Evolutionary conservation across 148 eudicot species (phyloP), one percentile per base, ranked within the genome.

Genomic region (Suaeda aralocaspica): DNA sequence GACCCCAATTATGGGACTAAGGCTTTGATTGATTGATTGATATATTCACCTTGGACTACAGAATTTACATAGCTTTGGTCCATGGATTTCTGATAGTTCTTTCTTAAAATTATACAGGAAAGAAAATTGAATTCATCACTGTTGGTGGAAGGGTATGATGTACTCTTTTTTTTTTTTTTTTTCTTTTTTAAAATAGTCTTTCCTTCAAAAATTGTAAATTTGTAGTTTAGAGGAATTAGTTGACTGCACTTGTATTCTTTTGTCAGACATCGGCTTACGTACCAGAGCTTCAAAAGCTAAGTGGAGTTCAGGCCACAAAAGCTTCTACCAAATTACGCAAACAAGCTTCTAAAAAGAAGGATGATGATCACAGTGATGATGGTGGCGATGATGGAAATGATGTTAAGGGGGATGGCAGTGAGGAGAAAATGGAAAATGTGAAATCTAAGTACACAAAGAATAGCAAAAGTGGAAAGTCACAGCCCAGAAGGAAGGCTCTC

Each of bases 101-200:
- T 50, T 29, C 6, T 15, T 16, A 24, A 34, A 59, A 66, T 41
- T 49, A 30, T 79, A 77, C 97, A 94, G 99, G 99, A 66, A 89
- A 84, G 85, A 79, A 79, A 56, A 91, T 94, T 60, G 96, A 87
- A 33, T 94, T 94, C 65, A 89, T 94, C 60, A 79, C 59, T 69
- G 90, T 93, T 57, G 96, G 97, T 13, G 92, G 97, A 80, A 87
- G 98, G 87, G 98, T 94, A 91, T 71, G 82, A n/a, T n/a, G n/a
- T n/a, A n/a, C n/a, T n/a, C n/a, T n/a, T n/a, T n/a, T n/a, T n/a
- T n/a, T n/a, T 82, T 70, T 65, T 39, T 25, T 14, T 39, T 4
- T 25, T 52, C 4, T 39, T 11, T 34, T 41, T 10, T 11, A 59
- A 1, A 18, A 6, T 0, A 18, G 36, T 19, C 0, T 21, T 62